phyloP scores from a whole-genome alignment of 305 asterid genomes.

The Andrographis paniculata region DNA sequence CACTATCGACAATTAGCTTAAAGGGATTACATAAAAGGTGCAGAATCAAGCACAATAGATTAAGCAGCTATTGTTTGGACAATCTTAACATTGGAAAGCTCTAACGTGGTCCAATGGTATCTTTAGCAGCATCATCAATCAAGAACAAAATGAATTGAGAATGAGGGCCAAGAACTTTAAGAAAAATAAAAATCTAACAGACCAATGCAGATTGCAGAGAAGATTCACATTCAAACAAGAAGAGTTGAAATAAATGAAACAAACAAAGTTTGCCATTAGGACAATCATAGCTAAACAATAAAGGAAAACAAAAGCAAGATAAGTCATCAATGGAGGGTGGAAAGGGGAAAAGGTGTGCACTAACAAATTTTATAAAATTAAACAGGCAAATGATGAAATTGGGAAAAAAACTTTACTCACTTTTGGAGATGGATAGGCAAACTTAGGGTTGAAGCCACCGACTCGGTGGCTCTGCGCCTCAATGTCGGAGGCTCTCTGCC shows the following conservation, averaged over 20 bases:
- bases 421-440: constrained; percentile 34
- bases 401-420: constrained; percentile 28
- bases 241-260: constrained; percentile 20
- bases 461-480: constrained; percentile 35
- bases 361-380: background rate
- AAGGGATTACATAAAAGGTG: too few species aligned
- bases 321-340: background rate
- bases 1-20: too few species aligned
- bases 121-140: too few species aligned
- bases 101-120: too few species aligned
- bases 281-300: background rate
- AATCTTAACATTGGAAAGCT: too few species aligned
- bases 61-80: too few species aligned
- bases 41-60: too few species aligned
- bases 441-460: constrained; percentile 27
- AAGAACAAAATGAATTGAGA: too few species aligned
- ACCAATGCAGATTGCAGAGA: too few species aligned
- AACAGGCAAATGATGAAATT: background rate
- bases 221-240: too few species aligned
- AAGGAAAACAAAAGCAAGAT: constrained; percentile 1
- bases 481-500: constrained; percentile 28
- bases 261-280: background rate
- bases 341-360: background rate
- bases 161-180: too few species aligned
- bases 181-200: too few species aligned